Percentiles rank a stretch among this genome's conserved stretches.
These are phyloP conservation scores for Lindgomyces ingoldianus DNA, from an alignment of 495 filamentous ascomycete genomes.

Conservation along the genomic window DNA sequence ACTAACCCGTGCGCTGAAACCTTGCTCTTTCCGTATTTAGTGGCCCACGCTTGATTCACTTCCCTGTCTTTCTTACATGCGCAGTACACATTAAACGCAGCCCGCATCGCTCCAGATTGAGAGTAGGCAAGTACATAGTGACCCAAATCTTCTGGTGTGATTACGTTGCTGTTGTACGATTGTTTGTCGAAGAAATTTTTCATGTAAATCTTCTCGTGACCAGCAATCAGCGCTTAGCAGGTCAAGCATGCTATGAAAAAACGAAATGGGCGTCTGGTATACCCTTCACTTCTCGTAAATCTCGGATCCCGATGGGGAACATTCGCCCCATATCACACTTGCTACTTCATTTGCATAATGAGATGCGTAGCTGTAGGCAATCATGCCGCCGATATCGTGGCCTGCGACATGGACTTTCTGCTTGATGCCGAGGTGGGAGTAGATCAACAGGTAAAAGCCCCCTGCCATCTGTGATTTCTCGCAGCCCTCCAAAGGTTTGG, in stretches of 20 bases:
- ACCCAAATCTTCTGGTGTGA: constrained; percentile 45
- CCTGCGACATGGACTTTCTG: constrained; percentile 49
- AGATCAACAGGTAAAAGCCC: constrained; percentile 42
- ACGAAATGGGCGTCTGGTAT: constrained; percentile 45
- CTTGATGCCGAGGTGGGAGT: constrained; percentile 40
- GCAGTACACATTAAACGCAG: constrained; percentile 47
- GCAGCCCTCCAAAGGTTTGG: constrained; percentile 46
- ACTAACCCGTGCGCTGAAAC: constrained; percentile 46
- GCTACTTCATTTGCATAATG: constrained; percentile 40
- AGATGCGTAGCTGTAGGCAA: constrained; percentile 47
- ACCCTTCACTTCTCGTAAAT: constrained; percentile 37
- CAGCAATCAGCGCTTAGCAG: constrained; percentile 49
- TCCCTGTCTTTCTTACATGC: constrained; percentile 49
- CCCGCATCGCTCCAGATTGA: constrained; percentile 48
- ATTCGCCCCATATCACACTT: constrained; percentile 51
- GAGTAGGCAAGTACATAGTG: constrained; percentile 46
- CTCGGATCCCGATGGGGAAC: constrained; percentile 48
- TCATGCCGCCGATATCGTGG: constrained; percentile 54
- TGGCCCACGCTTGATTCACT: constrained; percentile 44
- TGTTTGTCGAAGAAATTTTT: constrained; percentile 51
- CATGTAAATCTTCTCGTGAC: constrained; percentile 49
- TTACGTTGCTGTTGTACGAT: constrained; percentile 44
- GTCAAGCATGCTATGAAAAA: constrained; percentile 50
- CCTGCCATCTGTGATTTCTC: constrained; percentile 46
- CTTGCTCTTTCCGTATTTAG: constrained; percentile 46